These are phyloP conservation scores for Vachellia collinsii DNA, from an alignment of 306 rosid species.

Conservation along the genomic window DNA sequence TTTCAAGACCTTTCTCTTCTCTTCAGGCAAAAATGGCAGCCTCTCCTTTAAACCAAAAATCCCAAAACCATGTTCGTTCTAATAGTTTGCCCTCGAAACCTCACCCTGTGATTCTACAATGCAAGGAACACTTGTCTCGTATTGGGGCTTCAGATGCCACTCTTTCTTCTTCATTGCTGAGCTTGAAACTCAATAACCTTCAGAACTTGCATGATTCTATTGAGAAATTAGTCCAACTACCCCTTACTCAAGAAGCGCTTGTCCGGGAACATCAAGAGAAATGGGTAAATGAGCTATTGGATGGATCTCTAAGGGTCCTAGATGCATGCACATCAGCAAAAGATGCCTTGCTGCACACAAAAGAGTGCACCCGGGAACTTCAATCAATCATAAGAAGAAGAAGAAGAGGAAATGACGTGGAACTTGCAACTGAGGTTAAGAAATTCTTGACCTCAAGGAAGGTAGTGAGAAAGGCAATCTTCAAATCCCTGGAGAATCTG, in stretches of 20 bases:
- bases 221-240: constrained; percentile 42
- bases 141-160: constrained; percentile 32
- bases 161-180: constrained; percentile 31
- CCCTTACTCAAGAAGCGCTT: constrained; percentile 39
- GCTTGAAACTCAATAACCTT: constrained; percentile 37
- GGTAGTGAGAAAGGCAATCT: constrained; percentile 45
- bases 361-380: constrained; percentile 41
- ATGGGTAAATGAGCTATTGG: constrained; percentile 46
- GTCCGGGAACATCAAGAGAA: constrained; percentile 36
- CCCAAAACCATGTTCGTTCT: constrained; percentile 48
- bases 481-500: constrained; percentile 41
- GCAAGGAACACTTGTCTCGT: constrained; percentile 40
- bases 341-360: constrained; percentile 45
- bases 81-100: constrained; percentile 46
- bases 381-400: constrained; percentile 45
- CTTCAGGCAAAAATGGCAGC: constrained; percentile 38
- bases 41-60: constrained; percentile 37
- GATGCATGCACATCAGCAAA: constrained; percentile 44
- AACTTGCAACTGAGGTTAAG: constrained; percentile 34
- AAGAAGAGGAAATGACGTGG: constrained; percentile 37
- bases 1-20: constrained; percentile 29
- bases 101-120: constrained; percentile 45
- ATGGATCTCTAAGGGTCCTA: constrained; percentile 47
- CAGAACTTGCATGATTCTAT: constrained; percentile 37
- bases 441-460: constrained; percentile 44